These are phyloP conservation scores for Plantago ovata DNA, from an alignment of 257 asterid species.

Conservation along the genomic window DNA sequence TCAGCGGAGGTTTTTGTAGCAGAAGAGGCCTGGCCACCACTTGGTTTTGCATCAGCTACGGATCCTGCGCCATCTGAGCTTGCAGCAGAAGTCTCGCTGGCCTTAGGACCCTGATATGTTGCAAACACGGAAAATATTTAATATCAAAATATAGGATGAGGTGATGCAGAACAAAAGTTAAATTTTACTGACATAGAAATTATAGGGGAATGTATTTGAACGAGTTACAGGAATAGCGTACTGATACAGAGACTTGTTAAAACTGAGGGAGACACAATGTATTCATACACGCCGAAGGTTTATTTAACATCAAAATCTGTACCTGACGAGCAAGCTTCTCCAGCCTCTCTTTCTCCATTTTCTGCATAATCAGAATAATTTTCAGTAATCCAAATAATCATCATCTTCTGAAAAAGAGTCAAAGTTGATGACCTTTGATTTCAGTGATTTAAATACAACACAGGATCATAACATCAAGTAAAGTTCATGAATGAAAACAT, in stretches of 20 bases:
- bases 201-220: background rate
- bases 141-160: background rate
- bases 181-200: background rate
- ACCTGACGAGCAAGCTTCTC: slow-evolving; percentile 94
- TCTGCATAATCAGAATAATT: slow-evolving; percentile 40
- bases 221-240: background rate
- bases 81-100: slow-evolving; percentile 54
- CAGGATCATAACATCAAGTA: background rate
- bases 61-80: slow-evolving; percentile 51
- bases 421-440: slow-evolving; percentile 4
- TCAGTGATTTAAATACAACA: background rate
- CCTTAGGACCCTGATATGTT: slow-evolving; percentile 61
- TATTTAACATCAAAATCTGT: slow-evolving; percentile 4
- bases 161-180: background rate
- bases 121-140: slow-evolving; percentile 10
- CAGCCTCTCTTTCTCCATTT: slow-evolving; percentile 76
- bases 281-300: background rate
- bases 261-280: background rate
- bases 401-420: background rate
- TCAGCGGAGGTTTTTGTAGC: slow-evolving; percentile 60
- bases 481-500: background rate
- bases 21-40: slow-evolving; percentile 40
- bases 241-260: background rate
- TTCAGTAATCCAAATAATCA: slow-evolving; percentile 19
- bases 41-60: slow-evolving; percentile 53